phyloP scores from a whole-genome alignment of 352 stramenopile genomes.

The Phytophthora multivora region DNA sequence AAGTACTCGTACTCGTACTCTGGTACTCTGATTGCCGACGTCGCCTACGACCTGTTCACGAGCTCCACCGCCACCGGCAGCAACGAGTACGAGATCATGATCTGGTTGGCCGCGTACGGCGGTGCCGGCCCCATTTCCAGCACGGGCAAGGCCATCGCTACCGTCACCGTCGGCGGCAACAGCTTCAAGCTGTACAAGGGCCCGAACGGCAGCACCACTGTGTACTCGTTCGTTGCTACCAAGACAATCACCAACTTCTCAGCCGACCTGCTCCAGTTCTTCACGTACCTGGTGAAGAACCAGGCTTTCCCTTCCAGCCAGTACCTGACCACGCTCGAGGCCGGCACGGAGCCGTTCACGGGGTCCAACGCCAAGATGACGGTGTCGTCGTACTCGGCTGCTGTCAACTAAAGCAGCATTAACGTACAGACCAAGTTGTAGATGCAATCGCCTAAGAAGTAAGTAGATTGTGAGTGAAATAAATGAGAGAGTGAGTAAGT shows the following conservation, averaged over 20 bases:
- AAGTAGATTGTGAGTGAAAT: neutral
- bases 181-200: conserved; percentile 35
- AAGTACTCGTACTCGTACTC: conserved; percentile 37
- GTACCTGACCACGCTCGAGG: conserved; percentile 37
- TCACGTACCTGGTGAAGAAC: conserved; percentile 28
- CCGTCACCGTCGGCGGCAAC: conserved; percentile 14
- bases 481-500: neutral
- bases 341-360: conserved; percentile 37
- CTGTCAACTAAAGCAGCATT: conserved; percentile 17
- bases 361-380: conserved; percentile 33
- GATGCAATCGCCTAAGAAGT: neutral
- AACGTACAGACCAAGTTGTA: neutral
- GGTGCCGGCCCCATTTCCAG: conserved; percentile 34
- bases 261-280: conserved; percentile 31
- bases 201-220: conserved; percentile 33
- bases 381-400: conserved; percentile 32
- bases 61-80: conserved; percentile 26
- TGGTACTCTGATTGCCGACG: conserved; percentile 33
- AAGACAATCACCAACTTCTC: conserved; percentile 30
- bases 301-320: conserved; percentile 29
- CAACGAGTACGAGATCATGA: conserved; percentile 48
- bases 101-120: conserved; percentile 35
- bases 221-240: conserved; percentile 39
- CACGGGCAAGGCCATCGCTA: conserved; percentile 33
- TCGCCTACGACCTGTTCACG: conserved; percentile 42